These are phyloP conservation scores for Lactifluus subvellereus DNA, from an alignment of 768 basidiomycete genomes.

Conservation along the genomic window DNA sequence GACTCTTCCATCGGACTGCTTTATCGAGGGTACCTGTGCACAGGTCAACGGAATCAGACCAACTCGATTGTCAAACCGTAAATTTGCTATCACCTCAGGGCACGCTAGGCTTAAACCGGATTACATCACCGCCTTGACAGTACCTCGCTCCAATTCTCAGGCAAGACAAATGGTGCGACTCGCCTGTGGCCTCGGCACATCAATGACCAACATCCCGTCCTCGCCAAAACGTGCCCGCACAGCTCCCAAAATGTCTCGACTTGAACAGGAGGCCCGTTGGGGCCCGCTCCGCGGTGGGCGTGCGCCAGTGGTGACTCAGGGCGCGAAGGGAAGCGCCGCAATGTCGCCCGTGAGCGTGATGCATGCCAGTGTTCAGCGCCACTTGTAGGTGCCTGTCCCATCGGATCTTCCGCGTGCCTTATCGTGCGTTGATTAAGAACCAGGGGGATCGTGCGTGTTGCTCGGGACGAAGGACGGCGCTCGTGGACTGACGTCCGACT, in stretches of 20 bases:
- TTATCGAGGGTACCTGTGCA: no score
- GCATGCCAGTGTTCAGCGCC: no score
- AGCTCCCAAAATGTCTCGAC: neutral
- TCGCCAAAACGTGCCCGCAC: slow-evolving; percentile 6
- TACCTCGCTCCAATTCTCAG: neutral
- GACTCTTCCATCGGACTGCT: no score
- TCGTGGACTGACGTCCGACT: neutral
- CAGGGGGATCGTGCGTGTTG: neutral
- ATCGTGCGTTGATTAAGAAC: neutral
- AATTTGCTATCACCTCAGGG: no score
- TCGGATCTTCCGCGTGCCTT: neutral
- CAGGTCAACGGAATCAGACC: no score
- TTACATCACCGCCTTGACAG: neutral
- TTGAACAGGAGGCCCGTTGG: neutral
- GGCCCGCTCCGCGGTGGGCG: neutral
- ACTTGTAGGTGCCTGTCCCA: neutral
- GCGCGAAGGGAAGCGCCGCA: neutral
- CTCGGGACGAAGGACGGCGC: neutral
- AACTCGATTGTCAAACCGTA: no score
- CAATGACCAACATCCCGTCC: slow-evolving; percentile 2
- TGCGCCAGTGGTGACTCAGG: slow-evolving; percentile 17
- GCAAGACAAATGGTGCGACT: neutral
- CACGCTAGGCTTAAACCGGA: no score
- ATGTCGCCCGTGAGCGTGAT: neutral
- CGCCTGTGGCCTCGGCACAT: slow-evolving; percentile 4